Evolutionary conservation across 2,329 filamentous ascomycete genomes (phyloP), one percentile per base, ranked within the genome.

Genomic region (Aaosphaeria pasadenensis): DNA sequence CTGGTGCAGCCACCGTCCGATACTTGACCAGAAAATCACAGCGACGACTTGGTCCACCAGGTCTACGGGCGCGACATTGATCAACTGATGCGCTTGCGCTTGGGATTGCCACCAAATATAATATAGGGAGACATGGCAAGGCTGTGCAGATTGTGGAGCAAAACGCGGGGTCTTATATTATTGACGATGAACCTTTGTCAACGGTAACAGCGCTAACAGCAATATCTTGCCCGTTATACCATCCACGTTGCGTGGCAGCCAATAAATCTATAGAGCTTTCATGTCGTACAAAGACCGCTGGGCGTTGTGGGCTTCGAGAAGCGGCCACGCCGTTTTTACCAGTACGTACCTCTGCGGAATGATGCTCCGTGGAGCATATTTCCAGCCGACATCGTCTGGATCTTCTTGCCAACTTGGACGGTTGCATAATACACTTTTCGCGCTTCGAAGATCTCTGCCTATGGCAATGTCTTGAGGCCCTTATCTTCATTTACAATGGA

Each of bases 91-190:
- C 31, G 17, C 52, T 45, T 11, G 32, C 42, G 30, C n/a, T 13
- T 30, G 13, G 39, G 44, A 44, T 54, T 42, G 49, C 49, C 46
- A 47, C 52, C 36, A 42, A 47, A 42, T 43, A 45, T 49, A 59
- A 54, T 55, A 39, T 58, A 52, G 39, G 31, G 11, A 38, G 42
- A 50, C 54, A 54, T 60, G 60, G 57, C 52, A 48, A 49, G 11
- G 31, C 31, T 43, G 32, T 53, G 53, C 47, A 39, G 39, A 53
- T 43, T 57, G 54, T 58, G 58, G 59, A 57, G 59, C 13, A 42
- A 49, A 24, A 49, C 42, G 52, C 50, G 53, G 55, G 56, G 52
- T 40, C 24, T 11, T 49, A 56, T 38, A 59, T 53, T 56, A 52
- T 46, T 43, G 50, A 36, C 35, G 45, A 43, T 46, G 42, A 47